These are phyloP conservation scores for Aurinia saxatilis DNA, from an alignment of 345 rosid species.

Conservation along the genomic window DNA sequence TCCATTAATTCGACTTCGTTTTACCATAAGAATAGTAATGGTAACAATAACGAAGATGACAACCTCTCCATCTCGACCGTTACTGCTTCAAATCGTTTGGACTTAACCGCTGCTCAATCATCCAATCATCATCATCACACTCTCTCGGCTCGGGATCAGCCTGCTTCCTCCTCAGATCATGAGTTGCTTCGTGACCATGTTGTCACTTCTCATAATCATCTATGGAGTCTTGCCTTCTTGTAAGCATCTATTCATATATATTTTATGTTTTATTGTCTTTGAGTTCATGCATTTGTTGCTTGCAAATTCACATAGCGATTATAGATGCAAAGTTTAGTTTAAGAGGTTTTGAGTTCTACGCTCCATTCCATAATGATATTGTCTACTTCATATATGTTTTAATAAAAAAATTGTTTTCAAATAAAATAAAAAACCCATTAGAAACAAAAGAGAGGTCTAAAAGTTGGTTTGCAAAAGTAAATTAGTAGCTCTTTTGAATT, in stretches of 20 bases:
- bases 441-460: conserved; percentile 32
- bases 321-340: neutral
- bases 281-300: neutral
- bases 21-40: conserved; percentile 16
- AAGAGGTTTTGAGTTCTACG: neutral
- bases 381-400: neutral
- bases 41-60: conserved; percentile 39
- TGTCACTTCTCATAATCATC: conserved; percentile 40
- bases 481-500: conserved; percentile 28
- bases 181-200: conserved; percentile 52
- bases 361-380: conserved; percentile 3
- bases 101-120: conserved; percentile 50
- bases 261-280: too few species aligned
- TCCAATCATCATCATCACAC: conserved; percentile 33
- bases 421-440: conserved; percentile 13
- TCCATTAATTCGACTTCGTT: conserved; percentile 38
- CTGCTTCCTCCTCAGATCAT: conserved; percentile 28
- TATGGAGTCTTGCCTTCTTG: conserved; percentile 62
- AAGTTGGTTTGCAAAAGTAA: conserved; percentile 28
- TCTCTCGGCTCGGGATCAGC: conserved; percentile 24
- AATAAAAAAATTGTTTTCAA: neutral
- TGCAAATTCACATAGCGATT: conserved; percentile 1
- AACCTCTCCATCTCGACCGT: conserved; percentile 50
- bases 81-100: conserved; percentile 58
- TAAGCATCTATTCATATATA: conserved; percentile 33